phyloP scores from a whole-genome alignment of 2,329 filamentous ascomycete genomes.

The Cladosporium sp. region DNA sequence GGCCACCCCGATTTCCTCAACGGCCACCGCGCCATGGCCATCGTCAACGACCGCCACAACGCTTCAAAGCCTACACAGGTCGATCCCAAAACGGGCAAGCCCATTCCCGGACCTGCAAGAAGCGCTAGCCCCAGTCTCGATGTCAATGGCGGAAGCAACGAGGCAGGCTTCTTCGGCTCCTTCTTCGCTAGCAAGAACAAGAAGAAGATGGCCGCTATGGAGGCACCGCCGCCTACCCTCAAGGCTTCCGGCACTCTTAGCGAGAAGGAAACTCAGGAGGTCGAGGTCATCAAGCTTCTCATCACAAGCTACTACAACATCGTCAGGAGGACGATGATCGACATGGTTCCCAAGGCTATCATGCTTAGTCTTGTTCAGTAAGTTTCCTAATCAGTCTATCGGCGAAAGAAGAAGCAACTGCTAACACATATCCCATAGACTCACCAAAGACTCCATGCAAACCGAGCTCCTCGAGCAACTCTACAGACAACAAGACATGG shows the following conservation, averaged over 20 bases:
- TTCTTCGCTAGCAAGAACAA: conserved; percentile 99
- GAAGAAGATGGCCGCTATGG: conserved; percentile 99
- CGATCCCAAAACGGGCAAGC: conserved; percentile 97
- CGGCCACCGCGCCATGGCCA: conserved; percentile 94
- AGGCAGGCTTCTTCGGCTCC: conserved; percentile 81
- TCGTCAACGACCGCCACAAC: conserved; percentile 89
- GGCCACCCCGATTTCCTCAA: conserved; percentile 97
- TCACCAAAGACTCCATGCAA: conserved; percentile 98
- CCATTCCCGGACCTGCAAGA: conserved; percentile 70
- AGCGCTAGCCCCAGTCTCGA: conserved; percentile 72
- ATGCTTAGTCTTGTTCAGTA: conserved; percentile 97
- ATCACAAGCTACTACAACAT: conserved; percentile 99
- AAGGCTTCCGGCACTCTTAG: conserved; percentile 92
- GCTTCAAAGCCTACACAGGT: conserved; percentile 83
- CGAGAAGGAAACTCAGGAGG: conserved; percentile 91
- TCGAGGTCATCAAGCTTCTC: conserved; percentile 96
- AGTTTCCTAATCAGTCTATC: conserved; percentile 39
- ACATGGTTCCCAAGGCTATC: conserved; percentile 99
- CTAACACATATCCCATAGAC: conserved; percentile 48
- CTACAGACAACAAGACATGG: conserved; percentile 86
- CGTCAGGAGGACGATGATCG: conserved; percentile 96
- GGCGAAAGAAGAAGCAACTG: background rate
- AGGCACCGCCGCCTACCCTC: conserved; percentile 83
- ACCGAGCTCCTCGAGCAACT: conserved; percentile 95
- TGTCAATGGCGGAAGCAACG: conserved; percentile 38